These are phyloP conservation scores for Colletotrichum tanaceti DNA, from an alignment of 2,329 filamentous ascomycete genomes.

Conservation along the genomic window DNA sequence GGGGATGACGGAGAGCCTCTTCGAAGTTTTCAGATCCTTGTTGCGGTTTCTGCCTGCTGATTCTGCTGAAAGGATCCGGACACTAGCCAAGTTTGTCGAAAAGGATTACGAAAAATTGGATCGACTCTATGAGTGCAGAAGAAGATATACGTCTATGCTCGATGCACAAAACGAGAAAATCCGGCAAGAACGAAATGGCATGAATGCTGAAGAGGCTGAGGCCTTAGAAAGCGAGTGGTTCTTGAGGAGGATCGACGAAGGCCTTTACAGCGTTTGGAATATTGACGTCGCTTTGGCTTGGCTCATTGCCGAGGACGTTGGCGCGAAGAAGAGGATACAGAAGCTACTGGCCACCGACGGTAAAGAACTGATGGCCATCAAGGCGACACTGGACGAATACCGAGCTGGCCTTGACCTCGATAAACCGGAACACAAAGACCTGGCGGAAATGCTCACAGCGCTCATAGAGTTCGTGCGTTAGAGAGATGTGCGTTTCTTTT, in stretches of 20 bases:
- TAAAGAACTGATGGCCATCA: constrained; percentile 72
- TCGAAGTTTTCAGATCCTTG: constrained; percentile 86
- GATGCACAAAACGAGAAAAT: constrained; percentile 73
- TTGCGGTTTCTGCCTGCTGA: constrained; percentile 82
- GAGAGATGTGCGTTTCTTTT: not conserved
- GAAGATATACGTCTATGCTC: constrained; percentile 75
- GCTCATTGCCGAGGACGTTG: constrained; percentile 89
- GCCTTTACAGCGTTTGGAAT: constrained; percentile 84
- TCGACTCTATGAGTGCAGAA: constrained; percentile 77
- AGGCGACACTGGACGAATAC: constrained; percentile 73
- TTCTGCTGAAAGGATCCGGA: constrained; percentile 81
- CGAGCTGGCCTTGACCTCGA: constrained; percentile 64
- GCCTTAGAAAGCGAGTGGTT: constrained; percentile 77
- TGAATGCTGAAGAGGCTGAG: constrained; percentile 66
- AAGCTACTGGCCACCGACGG: constrained; percentile 74
- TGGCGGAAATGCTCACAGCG: constrained; percentile 65
- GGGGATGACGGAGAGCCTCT: constrained; percentile 68
- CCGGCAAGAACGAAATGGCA: constrained; percentile 51
- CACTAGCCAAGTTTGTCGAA: constrained; percentile 94
- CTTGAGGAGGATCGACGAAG: constrained; percentile 81
- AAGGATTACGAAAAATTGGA: constrained; percentile 89
- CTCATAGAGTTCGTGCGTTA: constrained; percentile 61
- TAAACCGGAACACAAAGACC: constrained; percentile 69
- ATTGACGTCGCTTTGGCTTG: constrained; percentile 89
- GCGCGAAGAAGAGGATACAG: constrained; percentile 74